Evolutionary conservation across 2,329 filamentous ascomycete species (phyloP), one percentile per base, ranked within the genome.

Genomic region (Apiospora kogelbergensis): DNA sequence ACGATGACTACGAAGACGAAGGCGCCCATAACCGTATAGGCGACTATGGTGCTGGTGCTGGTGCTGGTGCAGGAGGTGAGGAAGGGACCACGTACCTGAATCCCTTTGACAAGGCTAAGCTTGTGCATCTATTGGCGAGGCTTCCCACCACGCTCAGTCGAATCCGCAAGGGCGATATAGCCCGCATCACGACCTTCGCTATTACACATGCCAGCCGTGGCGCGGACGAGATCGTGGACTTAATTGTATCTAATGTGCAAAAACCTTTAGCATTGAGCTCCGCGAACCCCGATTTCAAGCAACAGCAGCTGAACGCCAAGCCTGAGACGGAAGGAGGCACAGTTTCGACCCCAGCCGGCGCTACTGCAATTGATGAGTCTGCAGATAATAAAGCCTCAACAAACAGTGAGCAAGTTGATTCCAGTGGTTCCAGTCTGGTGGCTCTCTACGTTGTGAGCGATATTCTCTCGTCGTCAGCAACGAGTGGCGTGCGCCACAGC

Each of bases 211-310:
- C 94, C 1, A 93, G 91, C 46, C 87, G 90, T 24, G 96, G 95
- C 20, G 92, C 93, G 15, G 93, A 97, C 72, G 96, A 98, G 81
- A 91, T 98, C 44, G 94, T 97, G n/a, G 89, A 95, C 65, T 89
- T 97, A 81, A 90, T 98, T 45, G 88, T 97, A 0, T 86, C 90
- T 0, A 98, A 99, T 75, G 85, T 98, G 42, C 85, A 92, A 70
- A 89, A 86, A 66, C 96, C 96, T 0, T 89, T 97, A 69, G 87
- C 90, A 6, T 89, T 91, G 72, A 93, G 90, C 0, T 87, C 86
- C 7, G 92, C 92, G 30, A 95, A 93, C 70, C 88, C 90, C 0
- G 83, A 87, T 9, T 80, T 81, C 72, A 81, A 78, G 22, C 79
- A 77, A 68, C 81, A 81, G 40, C 74, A 73, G 1, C 83, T 81